A percentile compares a stretch with the other conserved stretches of the same genome.
These are phyloP conservation scores for Hypholoma fasciculare DNA, from an alignment of 768 basidiomycete genomes.

Conservation along the genomic window DNA sequence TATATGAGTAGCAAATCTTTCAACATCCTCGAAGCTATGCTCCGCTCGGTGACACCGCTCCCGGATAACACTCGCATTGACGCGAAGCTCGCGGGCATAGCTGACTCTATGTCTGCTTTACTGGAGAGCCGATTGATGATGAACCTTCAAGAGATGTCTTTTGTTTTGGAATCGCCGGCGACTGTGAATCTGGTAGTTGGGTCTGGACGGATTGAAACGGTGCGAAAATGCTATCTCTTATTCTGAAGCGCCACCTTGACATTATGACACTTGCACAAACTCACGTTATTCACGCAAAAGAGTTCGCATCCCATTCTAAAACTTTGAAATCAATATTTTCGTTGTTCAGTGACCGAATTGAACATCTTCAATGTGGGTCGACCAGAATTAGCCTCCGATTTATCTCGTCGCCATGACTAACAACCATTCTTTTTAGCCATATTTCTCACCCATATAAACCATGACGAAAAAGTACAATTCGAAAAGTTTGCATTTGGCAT, in stretches of 20 bases:
- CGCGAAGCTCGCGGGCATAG: too few species aligned
- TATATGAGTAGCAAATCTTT: conserved; percentile 8
- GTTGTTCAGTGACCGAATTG: conserved; percentile 11
- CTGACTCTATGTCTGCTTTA: too few species aligned
- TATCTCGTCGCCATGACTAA: neutral
- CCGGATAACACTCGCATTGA: too few species aligned
- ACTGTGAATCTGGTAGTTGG: conserved; percentile 19
- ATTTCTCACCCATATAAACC: conserved; percentile 7
- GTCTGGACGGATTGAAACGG: conserved; percentile 18
- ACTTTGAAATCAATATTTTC: conserved; percentile 10
- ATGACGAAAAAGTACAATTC: conserved; percentile 10
- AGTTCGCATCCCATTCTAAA: conserved; percentile 5
- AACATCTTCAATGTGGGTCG: conserved; percentile 7
- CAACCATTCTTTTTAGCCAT: neutral
- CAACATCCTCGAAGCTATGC: conserved; percentile 11
- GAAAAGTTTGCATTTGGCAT: conserved; percentile 14
- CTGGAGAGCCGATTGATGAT: too few species aligned
- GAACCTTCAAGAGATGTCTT: conserved; percentile 15
- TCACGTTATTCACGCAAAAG: neutral
- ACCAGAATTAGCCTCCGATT: neutral
- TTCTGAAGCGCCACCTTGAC: conserved; percentile 16
- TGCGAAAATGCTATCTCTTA: conserved; percentile 15
- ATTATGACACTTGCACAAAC: conserved; percentile 11
- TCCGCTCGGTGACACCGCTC: conserved; percentile 16
- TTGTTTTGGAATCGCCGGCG: conserved; percentile 14